Evolutionary conservation across 73 alveolate genomes (phyloP), one percentile per base, ranked within the genome.

Genomic region (Stentor coeruleus): DNA sequence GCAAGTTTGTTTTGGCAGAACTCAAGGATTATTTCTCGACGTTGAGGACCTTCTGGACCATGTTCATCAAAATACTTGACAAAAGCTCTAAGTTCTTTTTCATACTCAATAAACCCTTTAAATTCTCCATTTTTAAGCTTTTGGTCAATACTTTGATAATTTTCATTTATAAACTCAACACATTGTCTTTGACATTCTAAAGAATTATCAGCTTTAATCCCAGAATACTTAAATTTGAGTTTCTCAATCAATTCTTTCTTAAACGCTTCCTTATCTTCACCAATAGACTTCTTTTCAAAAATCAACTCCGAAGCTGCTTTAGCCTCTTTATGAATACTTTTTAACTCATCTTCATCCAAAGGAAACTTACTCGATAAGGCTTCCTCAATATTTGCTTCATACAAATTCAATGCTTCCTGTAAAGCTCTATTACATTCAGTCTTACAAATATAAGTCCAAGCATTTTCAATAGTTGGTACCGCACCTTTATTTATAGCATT

Each of bases 401-500:
- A 94, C 33, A 42, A 35, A n/a, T 88, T 85, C 11, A 35, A 59
- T 3, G 96, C 77, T 39, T 93, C 95, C 39, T 85, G 72, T 38
- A 87, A 55, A 14, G 94, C 97, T 30, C 83, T 80, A 59, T 85
- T 81, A 58, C 91, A 82, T 82, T 94, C 89, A 79, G 77, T 94
- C 49, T 94, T 91, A 76, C 98, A 93, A 38, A 93, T 91, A 66
- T 93, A 91, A 2, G 91, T 76, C 92, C 93, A 87, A 3, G 96
- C 91, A 30, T 87, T 76, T 60, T 93, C 93, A 37, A 93, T 89
- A 72, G 86, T 90, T 20, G 98, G 98, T 15, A 91, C 95, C 35
- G 92, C 94, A 20, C 98, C 98, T 35, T 88, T 74, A 81, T 94
- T 94, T 31, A 94, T 90, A 28, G 98, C 97, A 4, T 74, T 82